Evolutionary conservation across 257 asterid species (phyloP).

Genomic region (Thymus quinquecostatus): DNA sequence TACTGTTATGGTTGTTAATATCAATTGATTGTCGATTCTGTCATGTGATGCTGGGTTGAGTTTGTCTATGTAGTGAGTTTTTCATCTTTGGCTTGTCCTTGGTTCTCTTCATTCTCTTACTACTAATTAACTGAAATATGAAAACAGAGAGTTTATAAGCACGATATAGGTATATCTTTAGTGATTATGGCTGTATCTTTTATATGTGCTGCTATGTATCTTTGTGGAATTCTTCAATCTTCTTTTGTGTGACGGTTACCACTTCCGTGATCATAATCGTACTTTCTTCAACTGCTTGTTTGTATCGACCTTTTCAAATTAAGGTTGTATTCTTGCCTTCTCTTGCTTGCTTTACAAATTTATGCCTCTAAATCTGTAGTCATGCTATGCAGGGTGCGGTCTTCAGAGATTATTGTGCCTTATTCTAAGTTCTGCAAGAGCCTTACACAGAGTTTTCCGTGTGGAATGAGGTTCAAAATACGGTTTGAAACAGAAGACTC

Average conservation of each 20-base stretch:
- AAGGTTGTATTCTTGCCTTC: background rate
- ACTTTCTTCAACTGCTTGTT: background rate
- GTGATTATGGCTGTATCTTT: background rate
- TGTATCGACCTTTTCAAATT: background rate
- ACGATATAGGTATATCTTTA: background rate
- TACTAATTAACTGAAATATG: background rate
- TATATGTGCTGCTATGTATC: background rate
- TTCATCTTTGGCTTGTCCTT: background rate
- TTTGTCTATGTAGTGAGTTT: background rate
- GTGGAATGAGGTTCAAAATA: conserved; percentile 86
- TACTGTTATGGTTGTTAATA: background rate
- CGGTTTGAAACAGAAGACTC: conserved; percentile 90
- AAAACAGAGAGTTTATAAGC: background rate
- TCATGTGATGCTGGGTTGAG: background rate
- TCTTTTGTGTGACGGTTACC: background rate
- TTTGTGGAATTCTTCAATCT: background rate
- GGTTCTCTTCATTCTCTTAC: background rate
- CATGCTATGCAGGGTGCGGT: conserved; percentile 63
- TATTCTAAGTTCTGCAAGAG: conserved; percentile 78
- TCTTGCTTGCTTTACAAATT: background rate
- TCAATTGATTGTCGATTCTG: background rate
- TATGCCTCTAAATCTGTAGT: conserved; percentile 14
- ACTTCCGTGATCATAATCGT: background rate
- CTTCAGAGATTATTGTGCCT: conserved; percentile 79
- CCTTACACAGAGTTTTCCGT: conserved; percentile 61